These are phyloP conservation scores for Solanum pennellii DNA, from an alignment of 257 asterid genomes.

Conservation along the genomic window DNA sequence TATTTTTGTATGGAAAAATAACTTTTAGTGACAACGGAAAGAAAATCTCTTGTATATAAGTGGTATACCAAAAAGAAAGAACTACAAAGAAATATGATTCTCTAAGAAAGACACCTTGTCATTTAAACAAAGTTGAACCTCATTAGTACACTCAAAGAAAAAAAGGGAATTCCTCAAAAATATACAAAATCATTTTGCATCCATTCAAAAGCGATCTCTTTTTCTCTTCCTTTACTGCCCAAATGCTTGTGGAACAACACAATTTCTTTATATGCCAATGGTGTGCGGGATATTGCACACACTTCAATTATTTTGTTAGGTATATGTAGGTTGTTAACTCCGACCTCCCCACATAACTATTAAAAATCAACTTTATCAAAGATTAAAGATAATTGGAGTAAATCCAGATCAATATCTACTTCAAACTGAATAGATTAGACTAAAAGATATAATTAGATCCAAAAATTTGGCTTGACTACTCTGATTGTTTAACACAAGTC, in stretches of 20 bases:
- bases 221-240: background rate
- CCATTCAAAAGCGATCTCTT: background rate
- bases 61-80: background rate
- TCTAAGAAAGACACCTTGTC: background rate
- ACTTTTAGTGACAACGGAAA: background rate
- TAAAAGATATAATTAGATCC: background rate
- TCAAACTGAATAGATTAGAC: background rate
- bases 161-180: background rate
- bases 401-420: background rate
- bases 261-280: background rate
- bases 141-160: background rate
- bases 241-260: background rate
- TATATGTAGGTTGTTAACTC: background rate
- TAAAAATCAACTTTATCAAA: background rate
- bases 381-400: background rate
- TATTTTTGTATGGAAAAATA: background rate
- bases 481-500: background rate
- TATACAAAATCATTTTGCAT: background rate
- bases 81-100: background rate
- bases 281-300: background rate
- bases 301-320: background rate
- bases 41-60: background rate
- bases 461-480: background rate
- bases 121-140: background rate
- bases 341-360: background rate